Base-by-base conservation (phyloP, 192 early-diverging fungal species). In the Bifiguratus adelaidae region DNA sequence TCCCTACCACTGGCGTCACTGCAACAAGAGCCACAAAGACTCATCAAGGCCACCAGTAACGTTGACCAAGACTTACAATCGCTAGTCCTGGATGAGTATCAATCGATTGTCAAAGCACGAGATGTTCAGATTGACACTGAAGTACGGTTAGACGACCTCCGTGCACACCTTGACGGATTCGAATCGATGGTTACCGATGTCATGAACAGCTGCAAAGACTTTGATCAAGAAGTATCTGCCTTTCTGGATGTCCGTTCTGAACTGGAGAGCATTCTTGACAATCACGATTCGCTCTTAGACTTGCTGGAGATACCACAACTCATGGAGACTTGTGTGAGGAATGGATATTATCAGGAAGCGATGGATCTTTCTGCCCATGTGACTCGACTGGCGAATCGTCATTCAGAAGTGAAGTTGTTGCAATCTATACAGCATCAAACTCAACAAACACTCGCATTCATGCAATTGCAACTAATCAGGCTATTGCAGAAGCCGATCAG, bases 301-400 rank as follows among this genome's bases (percentile, higher is more conserved):
- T 58, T 92, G 7, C 50, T 91, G 2, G 85, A 85, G 49, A 86
- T 89, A 15, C 89, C 89, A 3, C 66, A 79, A 24, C 59, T 92
- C 32, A 76, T 90, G 71, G 84, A 92, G 41, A 85, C 80, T 0
- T 83, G 86, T 56, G 78, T 89, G 26, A 66, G 80, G 37, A 82
- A 84, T 44, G 86, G 83, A 0, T 81, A 85, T 44, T 90, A 90
- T 46, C 80, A 82, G 24, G 89, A 92, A 38, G 89, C 87, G 0
- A 78, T 92, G 61, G 89, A 92, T 38, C 49, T 92, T 22, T 68
- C 79, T 11, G 53, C 69, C 19, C 81, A 88, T 63, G 81, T 86
- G 2, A 57, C 70, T 8, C 60, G 82, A 20, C 58, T 79, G 18
- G 38, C 56, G 2, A 44, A 77, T 2, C 61, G 78, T 15, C 70